Evolutionary conservation across 768 basidiomycete species (phyloP).

Genomic region (Rhodotorula toruloides): DNA sequence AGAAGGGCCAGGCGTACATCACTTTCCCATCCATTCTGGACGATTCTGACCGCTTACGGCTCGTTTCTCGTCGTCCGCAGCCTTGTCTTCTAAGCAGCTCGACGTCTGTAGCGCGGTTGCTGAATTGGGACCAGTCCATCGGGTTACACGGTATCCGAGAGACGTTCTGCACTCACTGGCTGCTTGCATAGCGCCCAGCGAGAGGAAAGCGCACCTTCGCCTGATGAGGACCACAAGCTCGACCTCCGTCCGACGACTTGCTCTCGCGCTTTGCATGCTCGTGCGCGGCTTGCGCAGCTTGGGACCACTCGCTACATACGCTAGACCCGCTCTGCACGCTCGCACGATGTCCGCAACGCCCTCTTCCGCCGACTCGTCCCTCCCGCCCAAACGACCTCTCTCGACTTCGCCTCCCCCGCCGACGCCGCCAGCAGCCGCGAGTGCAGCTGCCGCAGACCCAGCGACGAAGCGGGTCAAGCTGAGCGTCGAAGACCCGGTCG

Average conservation of each 20-base stretch:
- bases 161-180: too few species aligned
- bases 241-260: not conserved
- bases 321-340: too few species aligned
- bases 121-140: not conserved
- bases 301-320: too few species aligned
- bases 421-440: not conserved
- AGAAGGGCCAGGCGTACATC: conserved; percentile 53
- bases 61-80: not conserved
- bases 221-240: not conserved
- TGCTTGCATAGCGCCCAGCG: not conserved
- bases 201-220: not conserved
- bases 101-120: not conserved
- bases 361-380: too few species aligned
- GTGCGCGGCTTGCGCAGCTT: not conserved
- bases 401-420: conserved; percentile 15
- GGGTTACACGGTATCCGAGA: too few species aligned
- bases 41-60: not conserved
- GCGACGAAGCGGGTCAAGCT: conserved; percentile 23
- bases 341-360: not conserved
- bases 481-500: conserved; percentile 7
- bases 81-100: conserved; percentile 17
- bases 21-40: not conserved
- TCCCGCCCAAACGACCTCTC: conserved; percentile 10
- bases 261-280: not conserved
- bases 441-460: not conserved